Conservation (phyloP, 495 filamentous ascomycete genomes). For the Ramalina intermedia region DNA sequence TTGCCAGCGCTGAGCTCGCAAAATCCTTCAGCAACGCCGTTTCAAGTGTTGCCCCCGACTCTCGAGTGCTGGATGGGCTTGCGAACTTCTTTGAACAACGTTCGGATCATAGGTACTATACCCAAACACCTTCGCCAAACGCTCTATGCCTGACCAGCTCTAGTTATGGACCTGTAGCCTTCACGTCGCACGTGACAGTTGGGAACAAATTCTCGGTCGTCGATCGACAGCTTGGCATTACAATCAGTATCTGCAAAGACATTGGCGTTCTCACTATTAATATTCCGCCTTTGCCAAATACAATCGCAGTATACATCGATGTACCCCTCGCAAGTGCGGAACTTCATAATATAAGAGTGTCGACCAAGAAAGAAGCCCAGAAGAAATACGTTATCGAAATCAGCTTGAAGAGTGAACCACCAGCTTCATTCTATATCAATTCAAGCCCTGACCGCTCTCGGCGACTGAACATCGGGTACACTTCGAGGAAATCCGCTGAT, state of each 20-base stretch:
- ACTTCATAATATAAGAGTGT: no score
- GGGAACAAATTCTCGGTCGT: neutral
- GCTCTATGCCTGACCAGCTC: neutral
- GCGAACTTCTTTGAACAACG: no score
- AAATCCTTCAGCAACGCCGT: no score
- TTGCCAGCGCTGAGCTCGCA: no score
- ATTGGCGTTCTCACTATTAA: conserved; percentile 5
- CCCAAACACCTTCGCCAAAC: neutral
- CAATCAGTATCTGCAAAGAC: conserved; percentile 8
- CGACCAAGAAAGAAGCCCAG: neutral
- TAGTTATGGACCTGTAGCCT: neutral
- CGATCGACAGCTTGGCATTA: conserved; percentile 5
- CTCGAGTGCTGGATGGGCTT: no score
- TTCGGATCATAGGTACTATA: neutral
- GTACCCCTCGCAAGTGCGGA: conserved; percentile 6
- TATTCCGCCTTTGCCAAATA: conserved; percentile 2
- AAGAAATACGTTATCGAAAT: neutral
- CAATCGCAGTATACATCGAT: conserved; percentile 10
- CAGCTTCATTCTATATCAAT: neutral
- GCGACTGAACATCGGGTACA: neutral
- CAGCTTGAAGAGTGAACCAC: neutral
- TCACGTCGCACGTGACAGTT: conserved; percentile 5
- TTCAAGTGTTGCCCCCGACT: no score
- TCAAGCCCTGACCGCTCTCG: neutral
- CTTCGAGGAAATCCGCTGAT: neutral